Conservation (phyloP, 2,329 filamentous ascomycete genomes). For the Cercospora sp. region DNA sequence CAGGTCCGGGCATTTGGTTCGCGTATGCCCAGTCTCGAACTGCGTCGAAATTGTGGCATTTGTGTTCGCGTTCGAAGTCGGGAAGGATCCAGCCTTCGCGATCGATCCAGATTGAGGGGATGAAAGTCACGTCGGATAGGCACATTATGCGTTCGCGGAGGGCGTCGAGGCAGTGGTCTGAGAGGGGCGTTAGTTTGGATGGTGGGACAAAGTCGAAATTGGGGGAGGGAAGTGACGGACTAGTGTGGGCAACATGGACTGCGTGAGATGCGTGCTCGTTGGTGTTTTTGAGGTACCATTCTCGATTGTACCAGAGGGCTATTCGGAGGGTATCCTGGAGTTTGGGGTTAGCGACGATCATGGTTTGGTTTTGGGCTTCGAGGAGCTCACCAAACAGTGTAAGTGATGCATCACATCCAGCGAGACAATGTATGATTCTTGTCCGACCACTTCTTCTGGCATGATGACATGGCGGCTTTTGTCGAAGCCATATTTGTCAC, state of each 20-base stretch:
- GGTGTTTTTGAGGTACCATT: conserved; percentile 12
- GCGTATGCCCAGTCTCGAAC: background rate
- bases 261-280: background rate
- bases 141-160: conserved; percentile 8
- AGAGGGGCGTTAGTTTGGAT: background rate
- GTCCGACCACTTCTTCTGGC: background rate
- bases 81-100: conserved; percentile 3
- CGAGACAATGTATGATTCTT: background rate
- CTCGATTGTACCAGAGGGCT: conserved; percentile 9
- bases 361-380: too few relatives aligned
- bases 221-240: background rate
- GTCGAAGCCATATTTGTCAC: background rate
- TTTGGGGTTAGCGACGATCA: background rate
- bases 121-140: background rate
- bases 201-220: background rate
- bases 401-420: conserved; percentile 10
- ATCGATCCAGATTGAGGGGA: conserved; percentile 8
- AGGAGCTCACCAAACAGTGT: background rate
- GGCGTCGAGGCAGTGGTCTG: conserved; percentile 11
- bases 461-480: background rate
- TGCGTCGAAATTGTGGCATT: conserved; percentile 3
- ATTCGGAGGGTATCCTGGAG: conserved; percentile 2
- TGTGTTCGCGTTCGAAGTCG: conserved; percentile 11
- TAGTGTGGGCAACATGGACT: conserved; percentile 1
- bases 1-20: background rate